phyloP scores from a whole-genome alignment of 441 rosid species.

The Populus hybrid region DNA sequence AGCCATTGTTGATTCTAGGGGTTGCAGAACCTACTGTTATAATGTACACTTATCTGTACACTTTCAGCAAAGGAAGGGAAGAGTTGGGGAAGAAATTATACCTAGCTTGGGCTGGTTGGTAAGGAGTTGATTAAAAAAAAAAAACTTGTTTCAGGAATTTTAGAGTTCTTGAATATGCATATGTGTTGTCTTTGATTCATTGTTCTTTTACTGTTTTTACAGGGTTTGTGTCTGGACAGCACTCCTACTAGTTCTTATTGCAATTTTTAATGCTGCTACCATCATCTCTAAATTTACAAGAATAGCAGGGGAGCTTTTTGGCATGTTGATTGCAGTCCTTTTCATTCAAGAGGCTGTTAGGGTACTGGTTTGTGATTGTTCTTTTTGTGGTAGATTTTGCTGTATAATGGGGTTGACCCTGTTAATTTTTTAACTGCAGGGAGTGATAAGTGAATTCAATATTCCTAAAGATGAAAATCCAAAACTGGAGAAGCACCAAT shows the following conservation, averaged over 20 bases:
- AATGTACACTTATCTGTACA: constrained; percentile 86
- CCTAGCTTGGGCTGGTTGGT: constrained; percentile 92
- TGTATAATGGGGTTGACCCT: constrained; percentile 4
- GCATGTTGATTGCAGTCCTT: constrained; percentile 80
- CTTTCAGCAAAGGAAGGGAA: constrained; percentile 53
- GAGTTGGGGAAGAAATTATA: constrained; percentile 61
- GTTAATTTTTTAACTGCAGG: constrained; percentile 42
- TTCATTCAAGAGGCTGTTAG: constrained; percentile 85
- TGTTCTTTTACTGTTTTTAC: constrained; percentile 11
- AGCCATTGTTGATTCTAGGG: constrained; percentile 78
- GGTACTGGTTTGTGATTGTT: constrained; percentile 34
- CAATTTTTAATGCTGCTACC: constrained; percentile 60
- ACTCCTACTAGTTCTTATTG: constrained; percentile 58
- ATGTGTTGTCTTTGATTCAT: constrained; percentile 1
- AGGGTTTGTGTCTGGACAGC: constrained; percentile 96
- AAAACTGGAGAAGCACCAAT: constrained; percentile 46
- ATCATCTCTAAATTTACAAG: constrained; percentile 71
- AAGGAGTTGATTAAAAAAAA: constrained; percentile 8
- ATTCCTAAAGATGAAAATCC: constrained; percentile 54
- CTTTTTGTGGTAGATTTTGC: background rate
- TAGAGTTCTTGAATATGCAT: background rate
- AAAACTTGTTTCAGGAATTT: background rate
- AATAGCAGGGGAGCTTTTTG: constrained; percentile 87
- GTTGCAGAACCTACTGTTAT: constrained; percentile 91
- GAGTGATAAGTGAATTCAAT: constrained; percentile 59